Evolutionary conservation across 805 yeast genomes (phyloP).

Genomic region (Cyberlindnera japonica): DNA sequence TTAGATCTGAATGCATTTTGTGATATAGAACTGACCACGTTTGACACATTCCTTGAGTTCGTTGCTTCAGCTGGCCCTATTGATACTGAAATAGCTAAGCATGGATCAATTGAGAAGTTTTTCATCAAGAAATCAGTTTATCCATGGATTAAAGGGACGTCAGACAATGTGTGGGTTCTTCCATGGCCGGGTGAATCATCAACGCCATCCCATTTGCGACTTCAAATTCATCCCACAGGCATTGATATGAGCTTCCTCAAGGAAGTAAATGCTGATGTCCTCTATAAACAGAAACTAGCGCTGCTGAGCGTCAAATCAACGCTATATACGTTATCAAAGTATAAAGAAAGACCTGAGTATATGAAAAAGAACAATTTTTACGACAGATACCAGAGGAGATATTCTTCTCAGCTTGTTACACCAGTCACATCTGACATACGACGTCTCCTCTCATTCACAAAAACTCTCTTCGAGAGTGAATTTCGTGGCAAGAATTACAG

Average conservation of each 20-base stretch:
- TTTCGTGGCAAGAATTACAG: slow-evolving; percentile 16
- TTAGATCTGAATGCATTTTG: slow-evolving; percentile 9
- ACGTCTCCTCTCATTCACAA: slow-evolving; percentile 11
- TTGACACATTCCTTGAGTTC: slow-evolving; percentile 37
- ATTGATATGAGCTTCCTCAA: slow-evolving; percentile 13
- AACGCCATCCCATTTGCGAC: slow-evolving; percentile 24
- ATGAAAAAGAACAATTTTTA: slow-evolving; percentile 3
- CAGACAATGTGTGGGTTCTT: slow-evolving; percentile 31
- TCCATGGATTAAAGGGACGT: slow-evolving; percentile 34
- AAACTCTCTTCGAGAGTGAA: slow-evolving; percentile 3
- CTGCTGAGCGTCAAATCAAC: slow-evolving; percentile 21
- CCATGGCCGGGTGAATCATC: slow-evolving; percentile 21
- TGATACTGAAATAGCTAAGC: neutral
- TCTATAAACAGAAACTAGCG: slow-evolving; percentile 13
- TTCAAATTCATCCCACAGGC: slow-evolving; percentile 18
- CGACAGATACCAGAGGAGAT: slow-evolving; percentile 17
- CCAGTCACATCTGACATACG: slow-evolving; percentile 28
- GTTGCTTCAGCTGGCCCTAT: slow-evolving; percentile 7
- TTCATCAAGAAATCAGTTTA: slow-evolving; percentile 24
- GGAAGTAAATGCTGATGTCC: slow-evolving; percentile 6
- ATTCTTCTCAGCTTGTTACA: slow-evolving; percentile 15
- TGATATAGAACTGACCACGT: slow-evolving; percentile 27
- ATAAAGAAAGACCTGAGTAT: slow-evolving; percentile 12
- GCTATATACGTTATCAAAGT: slow-evolving; percentile 17
- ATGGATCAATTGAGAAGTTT: slow-evolving; percentile 8